These are phyloP conservation scores for Ensete ventricosum DNA, from an alignment of 176 grass and related monocot genomes.

Conservation along the genomic window DNA sequence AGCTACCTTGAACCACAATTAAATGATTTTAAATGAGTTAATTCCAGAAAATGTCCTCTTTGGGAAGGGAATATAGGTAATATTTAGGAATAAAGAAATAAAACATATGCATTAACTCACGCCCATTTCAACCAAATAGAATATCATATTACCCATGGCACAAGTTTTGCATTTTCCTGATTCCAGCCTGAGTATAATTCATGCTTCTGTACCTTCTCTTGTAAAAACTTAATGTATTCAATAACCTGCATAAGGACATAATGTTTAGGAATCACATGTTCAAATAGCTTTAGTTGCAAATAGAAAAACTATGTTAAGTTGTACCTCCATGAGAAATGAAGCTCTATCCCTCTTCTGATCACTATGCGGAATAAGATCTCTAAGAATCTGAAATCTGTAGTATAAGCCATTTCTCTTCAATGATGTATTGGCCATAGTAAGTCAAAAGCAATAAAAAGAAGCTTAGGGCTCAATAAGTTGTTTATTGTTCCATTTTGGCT, in stretches of 20 bases:
- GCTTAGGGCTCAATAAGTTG: no score
- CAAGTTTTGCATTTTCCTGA: slow-evolving; percentile 46
- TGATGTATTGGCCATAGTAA: no score
- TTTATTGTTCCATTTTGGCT: no score
- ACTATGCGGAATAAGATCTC: slow-evolving; percentile 55
- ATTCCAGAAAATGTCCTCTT: no score
- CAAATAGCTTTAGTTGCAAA: background rate
- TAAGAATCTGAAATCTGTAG: slow-evolving; percentile 64
- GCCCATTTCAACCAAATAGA: no score
- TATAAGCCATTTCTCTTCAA: background rate
- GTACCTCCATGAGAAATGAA: slow-evolving; percentile 46
- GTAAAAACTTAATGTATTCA: slow-evolving; percentile 62
- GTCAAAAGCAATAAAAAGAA: no score
- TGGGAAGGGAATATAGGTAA: no score
- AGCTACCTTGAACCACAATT: no score
- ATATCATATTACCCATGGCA: slow-evolving; percentile 43
- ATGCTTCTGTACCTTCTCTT: slow-evolving; percentile 55
- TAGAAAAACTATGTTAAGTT: background rate
- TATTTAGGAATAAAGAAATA: no score
- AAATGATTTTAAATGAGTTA: no score
- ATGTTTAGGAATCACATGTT: background rate
- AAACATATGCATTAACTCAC: no score
- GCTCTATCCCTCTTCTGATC: slow-evolving; percentile 68
- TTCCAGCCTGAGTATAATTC: slow-evolving; percentile 37
- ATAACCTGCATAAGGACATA: slow-evolving; percentile 33